phyloP scores from a whole-genome alignment of 2,329 filamentous ascomycete genomes.

The Hirsutella thompsonii region DNA sequence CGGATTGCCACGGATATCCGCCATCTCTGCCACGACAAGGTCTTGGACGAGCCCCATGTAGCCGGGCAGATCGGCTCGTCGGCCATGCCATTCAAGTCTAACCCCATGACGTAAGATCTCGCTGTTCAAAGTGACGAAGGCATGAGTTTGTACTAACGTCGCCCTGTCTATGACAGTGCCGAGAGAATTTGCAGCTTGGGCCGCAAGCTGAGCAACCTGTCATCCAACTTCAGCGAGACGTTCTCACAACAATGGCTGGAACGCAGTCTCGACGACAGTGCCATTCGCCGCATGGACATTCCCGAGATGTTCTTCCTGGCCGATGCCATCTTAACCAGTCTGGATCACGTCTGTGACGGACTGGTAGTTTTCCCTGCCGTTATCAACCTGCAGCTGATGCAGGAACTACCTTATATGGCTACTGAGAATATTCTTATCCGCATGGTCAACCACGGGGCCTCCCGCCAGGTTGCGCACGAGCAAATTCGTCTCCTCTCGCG shows the following conservation, averaged over 20 bases:
- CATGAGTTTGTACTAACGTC: neutral
- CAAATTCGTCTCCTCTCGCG: conserved; percentile 73
- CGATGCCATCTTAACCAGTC: conserved; percentile 52
- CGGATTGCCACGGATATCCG: conserved; percentile 40
- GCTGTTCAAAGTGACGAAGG: neutral
- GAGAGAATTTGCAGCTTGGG: conserved; percentile 7
- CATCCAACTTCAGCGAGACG: conserved; percentile 18
- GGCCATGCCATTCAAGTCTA: conserved; percentile 19
- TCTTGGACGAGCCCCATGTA: conserved; percentile 77
- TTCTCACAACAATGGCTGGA: conserved; percentile 37
- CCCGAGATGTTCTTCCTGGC: conserved; percentile 56
- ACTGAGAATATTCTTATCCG: conserved; percentile 62
- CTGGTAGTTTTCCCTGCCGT: conserved; percentile 68
- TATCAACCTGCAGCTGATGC: conserved; percentile 53
- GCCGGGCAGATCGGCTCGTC: conserved; percentile 51
- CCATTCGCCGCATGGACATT: conserved; percentile 52
- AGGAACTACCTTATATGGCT: conserved; percentile 80
- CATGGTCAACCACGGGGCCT: conserved; percentile 55
- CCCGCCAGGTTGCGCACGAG: conserved; percentile 75
- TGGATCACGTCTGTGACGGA: conserved; percentile 56
- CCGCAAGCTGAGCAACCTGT: conserved; percentile 31
- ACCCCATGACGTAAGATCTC: conserved; percentile 4
- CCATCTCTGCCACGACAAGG: conserved; percentile 41
- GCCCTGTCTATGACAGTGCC: neutral
- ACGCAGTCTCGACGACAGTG: conserved; percentile 64